Evolutionary conservation across 345 rosid species (phyloP).

Genomic region (Clarkia xantiana): DNA sequence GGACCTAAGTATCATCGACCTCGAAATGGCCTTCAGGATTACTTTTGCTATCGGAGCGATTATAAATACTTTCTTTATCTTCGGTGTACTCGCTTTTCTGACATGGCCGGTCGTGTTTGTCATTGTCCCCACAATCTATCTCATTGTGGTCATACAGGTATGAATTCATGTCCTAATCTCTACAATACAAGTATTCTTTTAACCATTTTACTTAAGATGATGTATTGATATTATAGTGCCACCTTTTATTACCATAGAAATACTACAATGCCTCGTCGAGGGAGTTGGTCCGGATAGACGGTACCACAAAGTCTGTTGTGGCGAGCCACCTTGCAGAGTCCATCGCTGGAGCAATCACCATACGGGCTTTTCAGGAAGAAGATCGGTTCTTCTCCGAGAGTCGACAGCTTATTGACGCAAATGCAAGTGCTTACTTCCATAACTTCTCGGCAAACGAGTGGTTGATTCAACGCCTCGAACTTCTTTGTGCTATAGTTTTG

Average conservation of each 20-base stretch:
- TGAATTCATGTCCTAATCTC: background rate
- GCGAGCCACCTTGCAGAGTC: conserved; percentile 52
- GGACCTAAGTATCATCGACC: conserved; percentile 32
- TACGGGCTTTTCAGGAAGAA: conserved; percentile 43
- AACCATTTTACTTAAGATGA: background rate
- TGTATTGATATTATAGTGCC: too few species aligned
- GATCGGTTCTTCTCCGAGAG: conserved; percentile 38
- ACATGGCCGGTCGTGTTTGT: conserved; percentile 41
- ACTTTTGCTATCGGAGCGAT: conserved; percentile 18
- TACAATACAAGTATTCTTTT: background rate
- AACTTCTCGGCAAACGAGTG: conserved; percentile 42
- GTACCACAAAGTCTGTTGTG: conserved; percentile 47
- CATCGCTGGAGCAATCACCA: conserved; percentile 40
- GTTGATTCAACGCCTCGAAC: conserved; percentile 47
- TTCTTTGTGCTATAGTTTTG: conserved; percentile 31
- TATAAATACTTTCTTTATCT: conserved; percentile 21
- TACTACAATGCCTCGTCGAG: conserved; percentile 40
- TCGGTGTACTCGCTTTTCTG: conserved; percentile 22
- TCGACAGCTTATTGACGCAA: conserved; percentile 29
- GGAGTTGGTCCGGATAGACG: conserved; percentile 45
- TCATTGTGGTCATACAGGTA: conserved; percentile 30
- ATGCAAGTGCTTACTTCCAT: conserved; percentile 44
- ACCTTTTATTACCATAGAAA: conserved; percentile 22
- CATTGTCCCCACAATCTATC: conserved; percentile 31
- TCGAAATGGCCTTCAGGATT: conserved; percentile 24